Evolutionary conservation across 192 early-diverging fungal genomes (phyloP).

Genomic region (Mortierella alpina): DNA sequence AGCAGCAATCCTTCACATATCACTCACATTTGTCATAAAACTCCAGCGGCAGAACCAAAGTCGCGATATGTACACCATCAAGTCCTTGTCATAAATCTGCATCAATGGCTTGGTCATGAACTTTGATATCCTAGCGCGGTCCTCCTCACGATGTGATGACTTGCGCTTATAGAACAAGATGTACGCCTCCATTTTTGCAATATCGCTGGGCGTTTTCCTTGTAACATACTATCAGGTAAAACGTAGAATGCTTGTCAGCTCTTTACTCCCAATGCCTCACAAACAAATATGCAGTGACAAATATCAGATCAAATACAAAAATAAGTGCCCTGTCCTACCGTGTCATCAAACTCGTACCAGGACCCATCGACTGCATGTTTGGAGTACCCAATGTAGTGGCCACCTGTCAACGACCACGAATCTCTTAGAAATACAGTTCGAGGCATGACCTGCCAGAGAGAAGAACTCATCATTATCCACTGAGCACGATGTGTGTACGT

Average conservation of each 20-base stretch:
- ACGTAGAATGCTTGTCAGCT: not conserved
- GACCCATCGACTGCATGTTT: conserved; percentile 43
- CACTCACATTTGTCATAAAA: conserved; percentile 34
- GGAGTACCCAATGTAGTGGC: conserved; percentile 56
- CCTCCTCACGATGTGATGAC: conserved; percentile 36
- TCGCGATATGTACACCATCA: conserved; percentile 53
- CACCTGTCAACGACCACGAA: conserved; percentile 17
- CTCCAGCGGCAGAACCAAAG: conserved; percentile 57
- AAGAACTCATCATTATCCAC: not conserved
- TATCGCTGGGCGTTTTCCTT: conserved; percentile 40
- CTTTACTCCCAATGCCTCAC: not conserved
- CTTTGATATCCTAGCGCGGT: conserved; percentile 41
- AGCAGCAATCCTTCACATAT: not conserved
- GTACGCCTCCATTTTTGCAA: conserved; percentile 56
- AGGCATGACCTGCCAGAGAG: not conserved
- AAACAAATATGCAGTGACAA: not conserved
- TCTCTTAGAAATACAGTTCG: not conserved
- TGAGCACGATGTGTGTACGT: not conserved
- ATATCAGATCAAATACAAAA: not conserved
- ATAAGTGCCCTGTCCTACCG: conserved; percentile 24
- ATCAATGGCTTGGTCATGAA: conserved; percentile 39
- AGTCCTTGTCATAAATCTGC: conserved; percentile 37
- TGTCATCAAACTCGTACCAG: conserved; percentile 62
- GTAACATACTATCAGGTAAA: conserved; percentile 41
- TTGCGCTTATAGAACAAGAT: conserved; percentile 52